A percentile compares a stretch with the other conserved stretches of the same genome.
Evolutionary conservation across 129 eudicot species (phyloP).

Genomic region (Glebionis coronaria): DNA sequence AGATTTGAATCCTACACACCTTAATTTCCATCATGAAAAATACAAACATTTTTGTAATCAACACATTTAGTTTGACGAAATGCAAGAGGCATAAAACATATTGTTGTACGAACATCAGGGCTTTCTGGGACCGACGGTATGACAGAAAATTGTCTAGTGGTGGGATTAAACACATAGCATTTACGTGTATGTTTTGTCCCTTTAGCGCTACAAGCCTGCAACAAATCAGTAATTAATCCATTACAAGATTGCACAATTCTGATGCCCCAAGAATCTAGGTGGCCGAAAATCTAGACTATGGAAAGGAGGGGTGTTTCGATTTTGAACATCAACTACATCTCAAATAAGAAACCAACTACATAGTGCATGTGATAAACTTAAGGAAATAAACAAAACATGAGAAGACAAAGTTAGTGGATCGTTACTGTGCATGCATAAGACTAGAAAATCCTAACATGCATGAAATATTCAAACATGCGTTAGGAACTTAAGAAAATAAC

Average conservation of each 20-base stretch:
- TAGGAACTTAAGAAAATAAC: too few species aligned
- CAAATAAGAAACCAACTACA: too few species aligned
- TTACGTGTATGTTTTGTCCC: neutral
- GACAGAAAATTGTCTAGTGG: neutral
- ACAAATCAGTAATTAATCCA: slow-evolving; percentile 9
- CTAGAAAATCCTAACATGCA: too few species aligned
- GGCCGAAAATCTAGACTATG: neutral
- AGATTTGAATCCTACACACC: slow-evolving; percentile 16
- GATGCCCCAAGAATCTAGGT: neutral
- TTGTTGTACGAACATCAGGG: slow-evolving; percentile 1
- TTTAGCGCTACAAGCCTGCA: neutral
- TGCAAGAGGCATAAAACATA: slow-evolving; percentile 4
- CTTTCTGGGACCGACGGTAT: slow-evolving; percentile 1
- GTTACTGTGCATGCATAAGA: too few species aligned
- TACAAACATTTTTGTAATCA: slow-evolving; percentile 8
- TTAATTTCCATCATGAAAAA: neutral
- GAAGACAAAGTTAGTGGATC: too few species aligned
- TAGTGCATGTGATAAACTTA: too few species aligned
- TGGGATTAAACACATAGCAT: neutral
- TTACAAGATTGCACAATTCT: slow-evolving; percentile 12
- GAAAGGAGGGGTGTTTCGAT: neutral
- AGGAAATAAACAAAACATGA: too few species aligned
- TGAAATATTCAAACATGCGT: too few species aligned
- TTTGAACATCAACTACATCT: neutral
- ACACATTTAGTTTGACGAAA: slow-evolving; percentile 14